phyloP scores from a whole-genome alignment of 2,329 filamentous ascomycete species.

The Fusarium poae region DNA sequence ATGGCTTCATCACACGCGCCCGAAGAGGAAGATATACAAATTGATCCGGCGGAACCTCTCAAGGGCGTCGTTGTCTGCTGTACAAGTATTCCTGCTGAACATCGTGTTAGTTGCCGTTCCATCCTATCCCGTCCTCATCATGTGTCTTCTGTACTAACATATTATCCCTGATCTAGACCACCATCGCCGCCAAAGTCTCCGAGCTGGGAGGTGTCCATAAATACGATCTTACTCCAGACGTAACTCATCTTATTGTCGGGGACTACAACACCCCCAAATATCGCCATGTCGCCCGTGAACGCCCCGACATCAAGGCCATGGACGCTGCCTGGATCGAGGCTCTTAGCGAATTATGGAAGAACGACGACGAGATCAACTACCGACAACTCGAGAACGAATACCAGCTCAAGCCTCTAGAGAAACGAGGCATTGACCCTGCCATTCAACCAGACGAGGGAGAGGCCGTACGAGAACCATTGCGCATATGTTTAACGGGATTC shows the following conservation, averaged over 20 bases:
- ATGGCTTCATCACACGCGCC: conserved; percentile 50
- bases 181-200: conserved; percentile 72
- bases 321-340: conserved; percentile 86
- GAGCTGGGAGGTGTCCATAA: conserved; percentile 91
- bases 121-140: conserved; percentile 9
- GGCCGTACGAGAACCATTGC: conserved; percentile 57
- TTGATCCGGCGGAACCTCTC: conserved; percentile 74
- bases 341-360: conserved; percentile 83
- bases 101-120: conserved; percentile 70
- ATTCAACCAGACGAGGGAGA: conserved; percentile 38
- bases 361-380: conserved; percentile 82
- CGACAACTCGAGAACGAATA: conserved; percentile 75
- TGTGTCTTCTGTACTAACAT: conserved; percentile 7
- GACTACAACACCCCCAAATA: conserved; percentile 93
- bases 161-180: conserved; percentile 54
- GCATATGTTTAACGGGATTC: conserved; percentile 70
- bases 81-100: conserved; percentile 84
- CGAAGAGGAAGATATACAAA: conserved; percentile 49
- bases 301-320: conserved; percentile 87
- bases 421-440: conserved; percentile 59
- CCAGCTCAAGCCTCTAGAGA: conserved; percentile 73
- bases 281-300: conserved; percentile 90
- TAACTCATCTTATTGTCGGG: conserved; percentile 94
- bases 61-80: conserved; percentile 85
- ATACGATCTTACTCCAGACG: conserved; percentile 93